phyloP scores from a whole-genome alignment of 345 rosid genomes.

The Pugionium dolabratum region DNA sequence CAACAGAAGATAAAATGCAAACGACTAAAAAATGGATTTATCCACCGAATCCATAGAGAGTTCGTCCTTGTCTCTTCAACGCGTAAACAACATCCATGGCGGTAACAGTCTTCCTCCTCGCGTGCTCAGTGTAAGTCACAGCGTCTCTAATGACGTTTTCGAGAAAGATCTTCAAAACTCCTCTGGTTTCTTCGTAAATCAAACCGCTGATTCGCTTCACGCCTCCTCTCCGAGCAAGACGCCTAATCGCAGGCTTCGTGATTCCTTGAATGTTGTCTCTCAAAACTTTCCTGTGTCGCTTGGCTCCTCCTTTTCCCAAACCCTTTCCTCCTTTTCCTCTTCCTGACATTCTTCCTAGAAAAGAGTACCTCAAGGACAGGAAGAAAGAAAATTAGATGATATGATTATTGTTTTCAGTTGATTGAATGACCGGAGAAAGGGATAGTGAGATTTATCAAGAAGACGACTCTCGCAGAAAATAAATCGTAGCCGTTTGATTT shows the following conservation, averaged over 20 bases:
- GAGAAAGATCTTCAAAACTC: conserved; percentile 45
- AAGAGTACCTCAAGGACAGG: too few species aligned
- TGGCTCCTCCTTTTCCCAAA: conserved; percentile 51
- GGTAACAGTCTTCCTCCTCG: conserved; percentile 47
- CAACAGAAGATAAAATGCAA: background rate
- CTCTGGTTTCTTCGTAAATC: conserved; percentile 49
- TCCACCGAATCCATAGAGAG: conserved; percentile 49
- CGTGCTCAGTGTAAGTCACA: conserved; percentile 51
- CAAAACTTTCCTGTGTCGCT: conserved; percentile 45
- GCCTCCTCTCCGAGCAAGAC: conserved; percentile 47
- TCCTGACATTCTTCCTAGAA: conserved; percentile 38
- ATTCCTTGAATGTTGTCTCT: conserved; percentile 33
- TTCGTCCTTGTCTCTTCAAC: conserved; percentile 45
- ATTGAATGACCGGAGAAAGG: background rate
- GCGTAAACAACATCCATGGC: conserved; percentile 54
- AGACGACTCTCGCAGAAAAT: background rate
- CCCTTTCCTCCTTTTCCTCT: conserved; percentile 53
- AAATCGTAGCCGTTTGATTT: conserved; percentile 14
- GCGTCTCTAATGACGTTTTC: conserved; percentile 49
- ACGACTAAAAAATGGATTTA: background rate
- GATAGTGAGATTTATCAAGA: conserved; percentile 26
- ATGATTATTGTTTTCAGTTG: background rate
- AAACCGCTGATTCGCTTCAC: conserved; percentile 46
- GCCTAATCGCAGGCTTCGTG: conserved; percentile 40
- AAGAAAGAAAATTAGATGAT: background rate